Evolutionary conservation across 1,284 basidiomycete genomes (phyloP).

Genomic region (Sanghuangporus weigelae): DNA sequence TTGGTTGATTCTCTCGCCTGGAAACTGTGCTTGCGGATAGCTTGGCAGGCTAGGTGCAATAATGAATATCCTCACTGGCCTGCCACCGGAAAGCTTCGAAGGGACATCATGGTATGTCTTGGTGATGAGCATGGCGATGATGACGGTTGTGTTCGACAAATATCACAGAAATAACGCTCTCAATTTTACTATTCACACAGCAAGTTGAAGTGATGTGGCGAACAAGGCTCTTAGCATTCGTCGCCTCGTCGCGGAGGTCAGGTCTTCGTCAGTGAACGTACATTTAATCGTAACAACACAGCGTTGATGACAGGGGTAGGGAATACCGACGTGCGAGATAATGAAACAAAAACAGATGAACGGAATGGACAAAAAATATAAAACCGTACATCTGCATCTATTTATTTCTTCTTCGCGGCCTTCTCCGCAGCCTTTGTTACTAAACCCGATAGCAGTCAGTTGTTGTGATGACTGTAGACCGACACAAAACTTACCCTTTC

Average conservation of each 20-base stretch:
- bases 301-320: conserved; percentile 33
- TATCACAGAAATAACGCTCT: neutral
- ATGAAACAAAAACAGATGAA: conserved; percentile 36
- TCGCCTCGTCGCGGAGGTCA: conserved; percentile 22
- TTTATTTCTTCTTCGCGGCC: conserved; percentile 94
- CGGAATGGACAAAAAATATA: conserved; percentile 36
- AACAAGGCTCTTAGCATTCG: conserved; percentile 16
- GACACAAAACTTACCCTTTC: conserved; percentile 59
- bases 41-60: conserved; percentile 64
- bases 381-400: conserved; percentile 34
- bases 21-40: conserved; percentile 81
- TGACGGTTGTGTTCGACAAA: neutral
- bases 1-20: conserved; percentile 39
- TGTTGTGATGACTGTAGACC: conserved; percentile 14
- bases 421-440: conserved; percentile 96
- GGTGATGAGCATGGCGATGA: conserved; percentile 70
- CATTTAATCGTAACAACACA: conserved; percentile 22
- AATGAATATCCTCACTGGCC: conserved; percentile 73
- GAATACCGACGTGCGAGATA: conserved; percentile 26
- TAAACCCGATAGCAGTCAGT: conserved; percentile 28
- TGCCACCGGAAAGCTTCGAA: conserved; percentile 55
- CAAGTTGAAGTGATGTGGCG: neutral
- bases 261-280: conserved; percentile 49
- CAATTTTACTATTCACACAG: neutral
- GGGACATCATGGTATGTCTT: conserved; percentile 74